Conservation (phyloP, 2,329 filamentous ascomycete species). For the Corynespora cassiicola region DNA sequence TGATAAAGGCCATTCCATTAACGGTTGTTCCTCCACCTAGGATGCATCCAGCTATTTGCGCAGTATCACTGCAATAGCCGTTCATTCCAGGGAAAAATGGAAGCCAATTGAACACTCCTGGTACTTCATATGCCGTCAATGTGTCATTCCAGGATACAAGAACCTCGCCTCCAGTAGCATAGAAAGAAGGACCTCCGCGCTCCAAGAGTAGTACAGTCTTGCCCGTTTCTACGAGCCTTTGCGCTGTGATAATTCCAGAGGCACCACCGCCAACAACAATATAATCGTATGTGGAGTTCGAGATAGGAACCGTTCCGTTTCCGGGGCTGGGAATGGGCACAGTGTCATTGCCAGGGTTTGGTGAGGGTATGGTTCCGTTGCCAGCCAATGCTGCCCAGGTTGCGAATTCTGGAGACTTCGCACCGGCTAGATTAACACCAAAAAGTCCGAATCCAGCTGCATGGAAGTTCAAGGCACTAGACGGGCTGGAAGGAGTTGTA, state of each 20-base stretch:
- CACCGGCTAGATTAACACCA: slow-evolving; percentile 21
- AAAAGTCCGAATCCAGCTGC: slow-evolving; percentile 23
- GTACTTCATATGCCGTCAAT: slow-evolving; percentile 31
- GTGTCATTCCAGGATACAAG: slow-evolving; percentile 29
- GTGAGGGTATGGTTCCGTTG: slow-evolving; percentile 3
- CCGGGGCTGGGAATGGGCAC: slow-evolving; percentile 6
- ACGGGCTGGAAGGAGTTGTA: slow-evolving; percentile 19
- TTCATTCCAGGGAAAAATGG: slow-evolving; percentile 40
- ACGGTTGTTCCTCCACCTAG: slow-evolving; percentile 46
- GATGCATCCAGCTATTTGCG: slow-evolving; percentile 45
- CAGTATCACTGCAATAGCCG: slow-evolving; percentile 46
- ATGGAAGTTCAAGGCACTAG: slow-evolving; percentile 20
- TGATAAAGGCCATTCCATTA: slow-evolving; percentile 24
- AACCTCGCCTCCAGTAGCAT: slow-evolving; percentile 36
- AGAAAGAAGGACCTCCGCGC: slow-evolving; percentile 45
- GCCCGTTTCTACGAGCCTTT: slow-evolving; percentile 46
- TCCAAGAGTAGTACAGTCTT: slow-evolving; percentile 48
- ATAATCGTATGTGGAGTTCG: slow-evolving; percentile 48
- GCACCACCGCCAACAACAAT: no score
- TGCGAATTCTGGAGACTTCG: slow-evolving; percentile 26
- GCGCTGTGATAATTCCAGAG: slow-evolving; percentile 46
- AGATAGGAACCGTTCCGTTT: slow-evolving; percentile 13
- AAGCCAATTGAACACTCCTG: slow-evolving; percentile 22
- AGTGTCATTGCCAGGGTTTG: slow-evolving; percentile 4
- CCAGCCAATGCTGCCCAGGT: slow-evolving; percentile 27